Evolutionary conservation across 371 early-diverging fungal genomes (phyloP).

Genomic region (Dinochytrium kinnereticum): DNA sequence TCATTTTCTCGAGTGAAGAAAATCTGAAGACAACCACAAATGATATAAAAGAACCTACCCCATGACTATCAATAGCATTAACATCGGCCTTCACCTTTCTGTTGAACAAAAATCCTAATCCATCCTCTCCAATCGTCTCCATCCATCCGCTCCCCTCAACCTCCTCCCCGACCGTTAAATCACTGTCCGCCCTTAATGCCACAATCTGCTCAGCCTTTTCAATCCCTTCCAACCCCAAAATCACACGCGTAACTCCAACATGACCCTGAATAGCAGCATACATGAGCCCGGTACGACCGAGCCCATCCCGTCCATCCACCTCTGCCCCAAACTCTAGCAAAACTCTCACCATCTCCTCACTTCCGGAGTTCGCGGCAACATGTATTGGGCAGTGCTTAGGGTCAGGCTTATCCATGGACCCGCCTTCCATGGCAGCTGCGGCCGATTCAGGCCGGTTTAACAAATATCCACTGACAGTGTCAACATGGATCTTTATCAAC

Average conservation of each 20-base stretch:
- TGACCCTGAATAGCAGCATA: constrained; percentile 31
- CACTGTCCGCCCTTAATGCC: not conserved
- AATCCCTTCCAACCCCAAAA: not conserved
- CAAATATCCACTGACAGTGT: not conserved
- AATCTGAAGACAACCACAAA: not conserved
- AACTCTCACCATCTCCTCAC: constrained; percentile 17
- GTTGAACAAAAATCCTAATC: not conserved
- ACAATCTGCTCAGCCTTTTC: not conserved
- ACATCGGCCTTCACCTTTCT: not conserved
- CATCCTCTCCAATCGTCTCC: not conserved
- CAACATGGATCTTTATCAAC: not conserved
- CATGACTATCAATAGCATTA: not conserved
- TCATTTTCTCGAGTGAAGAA: not conserved
- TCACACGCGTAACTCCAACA: not conserved
- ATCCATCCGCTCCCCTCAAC: not conserved
- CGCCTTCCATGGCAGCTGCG: constrained; percentile 16
- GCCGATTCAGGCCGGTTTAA: too few species aligned
- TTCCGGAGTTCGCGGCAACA: constrained; percentile 29
- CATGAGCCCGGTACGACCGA: constrained; percentile 35
- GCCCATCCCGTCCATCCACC: constrained; percentile 25
- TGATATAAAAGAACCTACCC: too few species aligned
- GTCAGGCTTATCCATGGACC: not conserved
- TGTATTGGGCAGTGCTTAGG: constrained; percentile 17
- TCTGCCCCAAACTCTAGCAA: constrained; percentile 25
- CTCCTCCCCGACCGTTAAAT: too few species aligned